phyloP scores from a whole-genome alignment of 257 asterid genomes.

The Solanum dulcamara region DNA sequence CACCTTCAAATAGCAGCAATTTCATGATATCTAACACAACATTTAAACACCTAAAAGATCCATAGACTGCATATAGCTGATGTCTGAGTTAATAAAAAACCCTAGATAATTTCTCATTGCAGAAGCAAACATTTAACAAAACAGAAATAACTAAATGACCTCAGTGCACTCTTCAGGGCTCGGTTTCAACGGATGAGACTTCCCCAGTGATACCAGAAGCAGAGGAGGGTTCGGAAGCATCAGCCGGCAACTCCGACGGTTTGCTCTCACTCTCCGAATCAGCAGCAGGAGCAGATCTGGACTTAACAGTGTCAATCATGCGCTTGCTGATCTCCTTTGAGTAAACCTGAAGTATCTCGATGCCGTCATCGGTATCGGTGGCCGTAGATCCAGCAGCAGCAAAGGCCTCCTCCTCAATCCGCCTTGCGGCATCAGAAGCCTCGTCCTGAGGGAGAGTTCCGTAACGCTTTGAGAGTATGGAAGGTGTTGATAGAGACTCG shows the following conservation, averaged over 20 bases:
- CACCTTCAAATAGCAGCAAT: neutral
- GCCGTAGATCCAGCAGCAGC: constrained; percentile 31
- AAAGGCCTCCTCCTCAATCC: constrained; percentile 71
- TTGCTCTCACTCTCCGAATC: neutral
- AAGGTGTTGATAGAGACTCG: constrained; percentile 65
- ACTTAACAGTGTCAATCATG: constrained; percentile 67
- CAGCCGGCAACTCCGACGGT: neutral
- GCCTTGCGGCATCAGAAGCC: constrained; percentile 48
- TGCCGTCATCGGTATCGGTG: constrained; percentile 48
- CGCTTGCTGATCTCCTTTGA: constrained; percentile 83
- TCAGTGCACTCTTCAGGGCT: neutral
- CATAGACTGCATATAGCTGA: neutral
- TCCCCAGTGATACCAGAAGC: constrained; percentile 44
- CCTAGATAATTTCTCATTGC: neutral
- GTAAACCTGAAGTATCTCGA: constrained; percentile 69
- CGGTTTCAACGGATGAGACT: constrained; percentile 27
- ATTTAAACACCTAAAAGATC: neutral
- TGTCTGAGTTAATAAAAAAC: neutral
- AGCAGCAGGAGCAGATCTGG: constrained; percentile 52
- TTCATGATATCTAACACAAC: neutral
- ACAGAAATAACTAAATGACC: neutral
- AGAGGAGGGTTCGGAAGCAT: constrained; percentile 24
- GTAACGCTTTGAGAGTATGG: constrained; percentile 74
- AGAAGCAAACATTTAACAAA: neutral
- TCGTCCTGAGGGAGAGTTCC: constrained; percentile 65